A percentile compares a stretch with the other conserved stretches of the same genome.
These are phyloP conservation scores for Sistotremastrum niveocremeum DNA, from an alignment of 768 basidiomycete species.

Conservation along the genomic window DNA sequence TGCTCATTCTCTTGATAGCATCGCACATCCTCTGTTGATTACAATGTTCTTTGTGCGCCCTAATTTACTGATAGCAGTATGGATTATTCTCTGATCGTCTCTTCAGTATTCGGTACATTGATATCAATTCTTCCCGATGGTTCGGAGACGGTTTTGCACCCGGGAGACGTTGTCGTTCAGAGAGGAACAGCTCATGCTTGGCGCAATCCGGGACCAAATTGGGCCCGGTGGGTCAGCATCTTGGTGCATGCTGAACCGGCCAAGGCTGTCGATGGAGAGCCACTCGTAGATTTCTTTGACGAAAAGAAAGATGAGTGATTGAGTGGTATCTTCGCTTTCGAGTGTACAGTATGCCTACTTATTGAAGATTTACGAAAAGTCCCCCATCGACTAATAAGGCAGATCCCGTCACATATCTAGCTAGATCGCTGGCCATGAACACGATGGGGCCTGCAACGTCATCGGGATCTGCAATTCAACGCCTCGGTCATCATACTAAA, in stretches of 20 bases:
- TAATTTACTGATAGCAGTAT: neutral
- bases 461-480: constrained; percentile 32
- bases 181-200: constrained; percentile 49
- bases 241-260: constrained; percentile 43
- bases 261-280: constrained; percentile 26
- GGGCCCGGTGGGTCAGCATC: constrained; percentile 39
- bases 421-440: constrained; percentile 60
- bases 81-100: neutral
- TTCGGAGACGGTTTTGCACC: constrained; percentile 34
- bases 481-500: neutral
- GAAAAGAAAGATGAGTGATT: neutral
- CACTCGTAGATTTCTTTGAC: constrained; percentile 16
- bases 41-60: constrained; percentile 38
- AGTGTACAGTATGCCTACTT: constrained; percentile 3
- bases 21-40: constrained; percentile 44
- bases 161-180: constrained; percentile 44
- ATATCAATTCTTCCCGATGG: constrained; percentile 46
- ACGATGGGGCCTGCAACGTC: constrained; percentile 66
- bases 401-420: constrained; percentile 56
- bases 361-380: constrained; percentile 62
- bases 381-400: constrained; percentile 61
- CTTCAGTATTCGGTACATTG: constrained; percentile 39
- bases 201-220: constrained; percentile 39
- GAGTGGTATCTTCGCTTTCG: too few relatives aligned
- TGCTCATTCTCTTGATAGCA: constrained; percentile 23